Evolutionary conservation across 2,329 filamentous ascomycete genomes (phyloP).

Genomic region (Aureobasidium sp.): DNA sequence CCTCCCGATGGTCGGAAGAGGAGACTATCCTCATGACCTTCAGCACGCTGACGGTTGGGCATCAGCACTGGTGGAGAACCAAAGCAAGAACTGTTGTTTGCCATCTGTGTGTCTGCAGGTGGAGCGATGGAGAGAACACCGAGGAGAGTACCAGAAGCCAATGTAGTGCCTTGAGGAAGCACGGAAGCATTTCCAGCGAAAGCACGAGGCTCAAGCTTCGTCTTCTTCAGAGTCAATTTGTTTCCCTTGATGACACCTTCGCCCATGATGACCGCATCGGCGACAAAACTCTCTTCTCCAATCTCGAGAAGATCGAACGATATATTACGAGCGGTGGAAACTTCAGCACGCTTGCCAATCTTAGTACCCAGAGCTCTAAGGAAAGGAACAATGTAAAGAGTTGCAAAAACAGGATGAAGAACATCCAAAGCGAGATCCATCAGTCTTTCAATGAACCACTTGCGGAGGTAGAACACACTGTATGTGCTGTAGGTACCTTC

Average conservation of each 20-base stretch:
- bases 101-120: neutral
- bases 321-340: neutral
- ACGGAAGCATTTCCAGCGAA: conserved; percentile 5
- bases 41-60: conserved; percentile 2
- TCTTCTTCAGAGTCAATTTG: neutral
- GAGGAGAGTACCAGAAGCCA: neutral
- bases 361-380: conserved; percentile 6
- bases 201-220: conserved; percentile 7
- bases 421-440: conserved; percentile 12
- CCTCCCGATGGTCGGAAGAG: conserved; percentile 2
- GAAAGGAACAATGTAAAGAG: conserved; percentile 5
- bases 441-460: conserved; percentile 2
- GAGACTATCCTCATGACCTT: neutral
- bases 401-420: conserved; percentile 4
- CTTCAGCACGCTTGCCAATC: conserved; percentile 6
- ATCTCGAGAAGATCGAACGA: neutral
- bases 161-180: conserved; percentile 1
- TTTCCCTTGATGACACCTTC: neutral
- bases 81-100: conserved; percentile 7
- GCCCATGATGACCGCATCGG: conserved; percentile 5
- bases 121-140: conserved; percentile 1
- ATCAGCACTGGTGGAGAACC: conserved; percentile 9
- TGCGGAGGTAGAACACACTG: conserved; percentile 6
- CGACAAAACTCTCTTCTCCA: conserved; percentile 5
- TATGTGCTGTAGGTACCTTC: conserved; percentile 4